These are phyloP conservation scores for Geranomyces variabilis DNA, from an alignment of 192 early-diverging fungal genomes.

Conservation along the genomic window DNA sequence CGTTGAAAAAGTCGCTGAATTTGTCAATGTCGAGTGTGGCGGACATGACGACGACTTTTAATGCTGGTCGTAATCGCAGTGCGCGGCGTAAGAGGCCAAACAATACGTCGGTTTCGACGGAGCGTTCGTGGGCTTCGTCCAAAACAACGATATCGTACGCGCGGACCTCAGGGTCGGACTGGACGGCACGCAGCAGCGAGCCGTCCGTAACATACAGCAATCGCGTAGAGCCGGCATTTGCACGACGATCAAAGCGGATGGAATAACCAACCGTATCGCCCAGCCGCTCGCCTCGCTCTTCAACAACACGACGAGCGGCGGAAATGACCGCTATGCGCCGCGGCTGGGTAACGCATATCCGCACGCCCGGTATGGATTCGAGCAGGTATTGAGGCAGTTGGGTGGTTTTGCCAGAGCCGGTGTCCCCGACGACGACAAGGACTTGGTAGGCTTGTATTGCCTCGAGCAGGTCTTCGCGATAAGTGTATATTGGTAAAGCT, in stretches of 20 bases:
- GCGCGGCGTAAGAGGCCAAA: constrained; percentile 53
- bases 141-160: constrained; percentile 53
- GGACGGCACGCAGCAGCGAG: constrained; percentile 44
- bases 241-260: constrained; percentile 56
- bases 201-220: constrained; percentile 64
- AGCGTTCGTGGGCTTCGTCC: constrained; percentile 67
- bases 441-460: constrained; percentile 48
- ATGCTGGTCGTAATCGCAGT: constrained; percentile 33
- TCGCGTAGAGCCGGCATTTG: constrained; percentile 29
- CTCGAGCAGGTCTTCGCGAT: constrained; percentile 50
- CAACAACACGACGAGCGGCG: constrained; percentile 55
- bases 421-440: constrained; percentile 59
- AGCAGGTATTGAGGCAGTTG: constrained; percentile 83
- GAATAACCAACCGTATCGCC: constrained; percentile 55
- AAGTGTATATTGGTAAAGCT: constrained; percentile 61
- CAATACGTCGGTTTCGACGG: constrained; percentile 57
- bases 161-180: constrained; percentile 34
- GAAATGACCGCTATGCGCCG: constrained; percentile 86
- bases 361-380: constrained; percentile 37
- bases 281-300: constrained; percentile 36
- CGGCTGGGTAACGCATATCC: constrained; percentile 77
- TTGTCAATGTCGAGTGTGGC: constrained; percentile 81
- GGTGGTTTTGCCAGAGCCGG: constrained; percentile 78
- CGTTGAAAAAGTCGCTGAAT: constrained; percentile 80
- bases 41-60: constrained; percentile 74